Evolutionary conservation across 1,284 basidiomycete species (phyloP).

Genomic region (Trametes sp.): DNA sequence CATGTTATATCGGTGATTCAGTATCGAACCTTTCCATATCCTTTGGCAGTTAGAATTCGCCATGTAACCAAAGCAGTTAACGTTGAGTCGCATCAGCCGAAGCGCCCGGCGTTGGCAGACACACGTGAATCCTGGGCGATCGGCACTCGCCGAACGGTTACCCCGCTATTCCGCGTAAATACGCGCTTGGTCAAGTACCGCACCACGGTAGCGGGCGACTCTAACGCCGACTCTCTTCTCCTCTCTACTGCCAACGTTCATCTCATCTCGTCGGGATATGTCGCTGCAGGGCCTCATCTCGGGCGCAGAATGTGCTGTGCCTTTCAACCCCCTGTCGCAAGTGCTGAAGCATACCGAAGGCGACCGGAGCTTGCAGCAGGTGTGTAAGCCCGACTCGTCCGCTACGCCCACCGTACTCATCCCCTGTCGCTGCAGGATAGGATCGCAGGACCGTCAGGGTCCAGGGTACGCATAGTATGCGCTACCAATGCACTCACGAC

Average conservation of each 20-base stretch:
- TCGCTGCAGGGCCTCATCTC: conserved; percentile 85
- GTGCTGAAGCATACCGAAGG: conserved; percentile 92
- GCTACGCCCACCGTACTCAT: background rate
- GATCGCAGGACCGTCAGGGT: conserved; percentile 73
- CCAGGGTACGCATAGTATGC: conserved; percentile 55
- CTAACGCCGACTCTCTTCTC: conserved; percentile 16
- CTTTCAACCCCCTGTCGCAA: conserved; percentile 88
- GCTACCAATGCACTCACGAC: background rate
- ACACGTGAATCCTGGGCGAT: conserved; percentile 13
- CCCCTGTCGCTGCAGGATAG: conserved; percentile 61
- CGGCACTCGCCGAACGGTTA: conserved; percentile 18
- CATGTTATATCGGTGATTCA: background rate
- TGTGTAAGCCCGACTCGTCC: conserved; percentile 42
- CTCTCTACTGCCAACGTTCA: background rate
- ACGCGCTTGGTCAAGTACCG: conserved; percentile 19
- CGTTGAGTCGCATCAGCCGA: too few relatives aligned
- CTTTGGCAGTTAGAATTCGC: too few relatives aligned
- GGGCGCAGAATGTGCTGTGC: conserved; percentile 89
- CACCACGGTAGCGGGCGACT: background rate
- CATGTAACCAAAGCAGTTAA: too few relatives aligned
- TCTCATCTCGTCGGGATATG: conserved; percentile 49
- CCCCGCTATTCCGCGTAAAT: conserved; percentile 23
- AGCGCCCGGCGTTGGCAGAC: background rate
- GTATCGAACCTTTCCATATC: too few relatives aligned
- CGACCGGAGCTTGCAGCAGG: conserved; percentile 89